Conservation (phyloP, 108 stramenopile genomes). For the Poteriospumella lacustris region DNA sequence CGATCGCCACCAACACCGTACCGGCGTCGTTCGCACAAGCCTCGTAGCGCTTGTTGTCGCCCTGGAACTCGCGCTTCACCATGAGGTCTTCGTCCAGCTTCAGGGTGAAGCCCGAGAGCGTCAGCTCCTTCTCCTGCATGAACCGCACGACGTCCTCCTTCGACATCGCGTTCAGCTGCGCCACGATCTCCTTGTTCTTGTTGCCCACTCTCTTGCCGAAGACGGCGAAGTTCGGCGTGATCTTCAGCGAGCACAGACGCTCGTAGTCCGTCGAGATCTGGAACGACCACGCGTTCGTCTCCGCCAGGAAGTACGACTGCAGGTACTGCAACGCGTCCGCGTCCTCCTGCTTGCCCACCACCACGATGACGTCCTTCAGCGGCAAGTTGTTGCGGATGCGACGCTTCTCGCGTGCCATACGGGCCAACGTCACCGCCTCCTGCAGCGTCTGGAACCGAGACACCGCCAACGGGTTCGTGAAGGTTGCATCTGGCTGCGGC, state of each 20-base stretch:
- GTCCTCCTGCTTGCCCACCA: conserved; percentile 68
- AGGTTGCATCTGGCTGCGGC: conserved; percentile 70
- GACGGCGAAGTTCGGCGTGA: conserved; percentile 76
- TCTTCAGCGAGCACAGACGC: conserved; percentile 79
- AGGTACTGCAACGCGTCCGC: conserved; percentile 72
- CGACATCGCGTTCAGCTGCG: conserved; percentile 36
- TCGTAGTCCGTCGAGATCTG: conserved; percentile 69
- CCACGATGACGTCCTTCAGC: conserved; percentile 80
- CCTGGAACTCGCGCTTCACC: conserved; percentile 79
- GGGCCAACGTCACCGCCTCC: conserved; percentile 80
- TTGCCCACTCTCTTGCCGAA: conserved; percentile 92
- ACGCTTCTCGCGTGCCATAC: conserved; percentile 83
- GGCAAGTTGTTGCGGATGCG: conserved; percentile 82
- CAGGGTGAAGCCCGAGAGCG: conserved; percentile 66
- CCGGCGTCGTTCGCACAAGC: conserved; percentile 72
- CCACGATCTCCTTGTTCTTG: conserved; percentile 63
- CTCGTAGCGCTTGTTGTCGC: conserved; percentile 82
- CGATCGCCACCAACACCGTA: conserved; percentile 81
- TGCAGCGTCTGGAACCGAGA: conserved; percentile 83
- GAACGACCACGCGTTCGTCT: conserved; percentile 91
- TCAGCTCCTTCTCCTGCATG: conserved; percentile 68
- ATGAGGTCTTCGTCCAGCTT: conserved; percentile 70
- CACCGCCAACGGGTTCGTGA: conserved; percentile 76
- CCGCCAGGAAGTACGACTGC: conserved; percentile 81
- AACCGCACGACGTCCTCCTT: conserved; percentile 64